Evolutionary conservation across 768 basidiomycete genomes (phyloP).

Genomic region (Neoboletus subvelutipes): DNA sequence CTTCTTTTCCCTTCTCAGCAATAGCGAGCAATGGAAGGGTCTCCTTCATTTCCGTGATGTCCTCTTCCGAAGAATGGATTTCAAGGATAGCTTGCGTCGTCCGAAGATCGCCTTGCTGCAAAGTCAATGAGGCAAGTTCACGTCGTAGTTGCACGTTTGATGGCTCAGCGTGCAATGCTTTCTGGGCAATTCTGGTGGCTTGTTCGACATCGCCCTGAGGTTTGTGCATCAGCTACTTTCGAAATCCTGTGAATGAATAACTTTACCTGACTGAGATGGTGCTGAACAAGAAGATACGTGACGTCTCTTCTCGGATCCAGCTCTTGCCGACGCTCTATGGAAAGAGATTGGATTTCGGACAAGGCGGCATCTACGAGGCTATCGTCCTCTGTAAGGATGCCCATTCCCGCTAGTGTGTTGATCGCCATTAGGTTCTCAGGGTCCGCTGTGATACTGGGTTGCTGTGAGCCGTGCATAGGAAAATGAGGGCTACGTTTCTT

Average conservation of each 20-base stretch:
- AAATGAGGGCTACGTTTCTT: constrained; percentile 20
- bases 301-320: constrained; percentile 73
- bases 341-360: constrained; percentile 72
- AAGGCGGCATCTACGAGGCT: constrained; percentile 82
- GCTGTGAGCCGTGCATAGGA: constrained; percentile 14
- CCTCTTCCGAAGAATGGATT: constrained; percentile 29
- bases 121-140: constrained; percentile 52
- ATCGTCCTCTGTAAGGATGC: constrained; percentile 76
- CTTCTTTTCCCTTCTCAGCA: constrained; percentile 34
- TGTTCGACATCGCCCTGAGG: constrained; percentile 47
- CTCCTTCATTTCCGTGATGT: constrained; percentile 37
- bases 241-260: background rate
- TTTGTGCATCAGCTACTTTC: background rate
- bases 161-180: constrained; percentile 58
- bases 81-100: constrained; percentile 50
- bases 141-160: constrained; percentile 46
- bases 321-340: constrained; percentile 59
- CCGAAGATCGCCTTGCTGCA: constrained; percentile 45
- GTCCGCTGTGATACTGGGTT: constrained; percentile 68
- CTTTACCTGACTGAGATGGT: constrained; percentile 72
- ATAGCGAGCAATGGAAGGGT: constrained; percentile 54
- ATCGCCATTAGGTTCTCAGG: constrained; percentile 80
- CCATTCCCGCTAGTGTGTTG: constrained; percentile 86
- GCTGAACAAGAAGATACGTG: constrained; percentile 67
- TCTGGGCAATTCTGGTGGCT: constrained; percentile 56